Evolutionary conservation across 306 rosid genomes (phyloP).

Genomic region (Vigna mungo): DNA sequence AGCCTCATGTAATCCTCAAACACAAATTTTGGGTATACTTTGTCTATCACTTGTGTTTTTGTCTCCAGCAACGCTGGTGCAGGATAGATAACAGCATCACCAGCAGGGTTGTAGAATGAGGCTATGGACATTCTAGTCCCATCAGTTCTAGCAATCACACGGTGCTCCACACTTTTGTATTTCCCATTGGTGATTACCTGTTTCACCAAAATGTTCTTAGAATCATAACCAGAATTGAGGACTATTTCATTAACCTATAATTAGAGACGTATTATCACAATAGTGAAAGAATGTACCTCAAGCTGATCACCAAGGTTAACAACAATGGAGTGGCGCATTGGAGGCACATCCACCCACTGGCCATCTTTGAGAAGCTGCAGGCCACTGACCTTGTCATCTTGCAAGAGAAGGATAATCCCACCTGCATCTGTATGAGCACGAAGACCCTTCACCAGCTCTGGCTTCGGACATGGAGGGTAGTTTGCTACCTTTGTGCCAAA

Average conservation of each 20-base stretch:
- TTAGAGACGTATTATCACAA: background rate
- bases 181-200: constrained; percentile 16
- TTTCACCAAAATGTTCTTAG: background rate
- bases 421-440: constrained; percentile 2
- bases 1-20: constrained; percentile 20
- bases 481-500: constrained; percentile 18
- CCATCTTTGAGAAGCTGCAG: constrained; percentile 21
- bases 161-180: constrained; percentile 12
- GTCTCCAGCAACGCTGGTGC: constrained; percentile 15
- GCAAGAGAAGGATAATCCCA: constrained; percentile 24
- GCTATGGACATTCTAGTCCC: constrained; percentile 21
- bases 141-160: background rate
- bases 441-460: constrained; percentile 22
- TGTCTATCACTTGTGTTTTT: background rate
- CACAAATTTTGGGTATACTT: constrained; percentile 14
- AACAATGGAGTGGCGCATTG: constrained; percentile 16
- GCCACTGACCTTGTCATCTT: constrained; percentile 15
- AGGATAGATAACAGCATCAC: constrained; percentile 21
- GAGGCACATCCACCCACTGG: constrained; percentile 2
- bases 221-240: background rate
- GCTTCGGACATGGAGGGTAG: constrained; percentile 16
- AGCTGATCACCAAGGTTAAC: constrained; percentile 21
- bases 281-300: constrained; percentile 1
- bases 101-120: constrained; percentile 22
- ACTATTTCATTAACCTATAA: background rate